These are phyloP conservation scores for Zygosaccharomyces rouxii DNA, from an alignment of 805 yeast species.

Conservation along the genomic window DNA sequence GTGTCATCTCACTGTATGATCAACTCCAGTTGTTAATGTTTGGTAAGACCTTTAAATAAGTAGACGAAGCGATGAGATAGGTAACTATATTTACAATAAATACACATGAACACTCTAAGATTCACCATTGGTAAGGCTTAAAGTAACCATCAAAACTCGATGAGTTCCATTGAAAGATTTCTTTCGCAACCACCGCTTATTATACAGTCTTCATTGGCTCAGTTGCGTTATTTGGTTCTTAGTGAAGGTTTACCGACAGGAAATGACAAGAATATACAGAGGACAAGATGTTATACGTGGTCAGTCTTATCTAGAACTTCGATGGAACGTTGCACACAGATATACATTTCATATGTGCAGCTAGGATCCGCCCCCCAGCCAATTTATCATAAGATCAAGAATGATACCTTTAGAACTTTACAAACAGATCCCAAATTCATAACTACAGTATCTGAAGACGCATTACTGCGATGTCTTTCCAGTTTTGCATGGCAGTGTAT, in stretches of 20 bases:
- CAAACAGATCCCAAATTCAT: conserved; percentile 68
- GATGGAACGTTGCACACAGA: conserved; percentile 47
- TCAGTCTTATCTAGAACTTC: conserved; percentile 64
- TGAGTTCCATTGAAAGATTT: conserved; percentile 13
- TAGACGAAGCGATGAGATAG: neutral
- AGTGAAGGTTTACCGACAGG: conserved; percentile 25
- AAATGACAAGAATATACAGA: conserved; percentile 17
- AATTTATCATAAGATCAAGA: conserved; percentile 56
- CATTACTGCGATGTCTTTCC: conserved; percentile 63
- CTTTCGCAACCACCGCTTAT: conserved; percentile 19
- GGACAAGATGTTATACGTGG: conserved; percentile 68
- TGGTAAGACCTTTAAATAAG: conserved; percentile 82
- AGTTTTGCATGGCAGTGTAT: conserved; percentile 56
- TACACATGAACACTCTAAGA: neutral
- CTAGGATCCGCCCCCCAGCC: conserved; percentile 57
- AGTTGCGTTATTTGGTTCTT: conserved; percentile 18
- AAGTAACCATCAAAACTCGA: neutral
- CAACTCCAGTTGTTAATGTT: conserved; percentile 85
- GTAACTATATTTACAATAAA: neutral
- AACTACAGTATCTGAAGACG: conserved; percentile 60
- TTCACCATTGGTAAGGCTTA: neutral
- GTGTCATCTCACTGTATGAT: conserved; percentile 94
- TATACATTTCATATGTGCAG: conserved; percentile 50
- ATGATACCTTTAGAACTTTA: conserved; percentile 82
- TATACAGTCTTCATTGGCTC: conserved; percentile 18